Evolutionary conservation across 768 basidiomycete species (phyloP).

Genomic region (Sporobolomyces pararoseus): DNA sequence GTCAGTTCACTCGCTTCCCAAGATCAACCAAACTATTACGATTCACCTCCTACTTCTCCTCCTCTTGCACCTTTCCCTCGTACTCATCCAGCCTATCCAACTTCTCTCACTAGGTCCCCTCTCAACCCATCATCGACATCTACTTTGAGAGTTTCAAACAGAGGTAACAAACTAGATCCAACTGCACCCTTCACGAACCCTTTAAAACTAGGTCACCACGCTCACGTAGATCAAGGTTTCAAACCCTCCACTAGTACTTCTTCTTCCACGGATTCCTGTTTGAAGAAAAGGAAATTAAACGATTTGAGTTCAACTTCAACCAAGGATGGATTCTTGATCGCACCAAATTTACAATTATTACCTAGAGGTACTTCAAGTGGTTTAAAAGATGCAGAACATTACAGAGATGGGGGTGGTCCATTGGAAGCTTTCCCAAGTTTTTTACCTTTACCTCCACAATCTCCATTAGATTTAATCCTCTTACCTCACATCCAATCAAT

Average conservation of each 20-base stretch:
- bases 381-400: background rate
- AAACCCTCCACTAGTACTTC: background rate
- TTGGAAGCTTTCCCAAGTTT: conserved; percentile 24
- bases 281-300: conserved; percentile 27
- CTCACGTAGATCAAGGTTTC: conserved; percentile 37
- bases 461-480: conserved; percentile 44
- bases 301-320: background rate
- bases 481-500: conserved; percentile 30
- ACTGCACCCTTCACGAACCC: conserved; percentile 28
- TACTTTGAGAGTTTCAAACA: conserved; percentile 40
- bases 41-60: conserved; percentile 4
- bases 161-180: conserved; percentile 43
- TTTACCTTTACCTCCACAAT: conserved; percentile 42
- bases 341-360: conserved; percentile 43
- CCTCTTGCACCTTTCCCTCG: background rate
- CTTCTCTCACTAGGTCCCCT: background rate
- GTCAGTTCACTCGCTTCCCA: conserved; percentile 30
- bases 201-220: conserved; percentile 40
- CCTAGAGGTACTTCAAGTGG: conserved; percentile 8
- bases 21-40: conserved; percentile 39
- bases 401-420: no score
- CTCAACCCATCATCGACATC: background rate
- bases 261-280: background rate
- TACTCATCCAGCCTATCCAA: background rate
- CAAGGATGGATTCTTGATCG: conserved; percentile 36